Base-by-base conservation (phyloP, 192 early-diverging fungal species). In the Coemansia sp. region DNA sequence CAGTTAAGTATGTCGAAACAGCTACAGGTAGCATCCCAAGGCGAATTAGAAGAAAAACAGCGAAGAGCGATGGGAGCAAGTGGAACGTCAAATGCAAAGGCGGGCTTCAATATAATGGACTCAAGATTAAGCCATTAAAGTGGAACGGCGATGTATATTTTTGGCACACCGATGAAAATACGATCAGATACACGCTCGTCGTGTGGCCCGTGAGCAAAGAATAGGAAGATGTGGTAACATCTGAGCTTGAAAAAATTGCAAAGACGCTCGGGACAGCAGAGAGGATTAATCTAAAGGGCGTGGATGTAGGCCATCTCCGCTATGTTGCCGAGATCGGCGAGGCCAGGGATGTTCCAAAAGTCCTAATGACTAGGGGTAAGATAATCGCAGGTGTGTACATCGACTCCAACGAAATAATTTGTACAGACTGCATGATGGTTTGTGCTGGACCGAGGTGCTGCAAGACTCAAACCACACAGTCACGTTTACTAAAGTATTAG, bases 31-130 rank as follows among this genome's bases (percentile, higher is more conserved):
- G 29, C 7, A 19, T 17, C 17, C 30, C 52, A 1, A 4, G 7
- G 6, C 52, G 52, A 13, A 19, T 54, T n/a, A 28, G 52, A 7
- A 54, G 52, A 29, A 30, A 54, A 31, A 30, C 30, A 2, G 52
- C 27, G 14, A 30, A 6, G 1, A 31, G 3, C n/a, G 27, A 54
- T 29, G 52, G 9, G 33, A 54, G n/a, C 30, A 17, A 54, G 29
- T 54, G 52, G 52, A 29, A 9, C n/a, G 29, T 54, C 27, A 54
- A 33, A 25, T 33, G 52, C 15, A 54, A 33, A 23, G 45, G 45
- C 20, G 22, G 2, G 2, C 22, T 48, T 23, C 45, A 48, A 9
- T 48, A 48, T 23, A 48, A 25, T 13, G 45, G 9, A 23, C 45
- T 48, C 23, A 48, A 48, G 23, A 22, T 20, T 1, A 54, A 54